Base-by-base conservation (phyloP, 2,329 filamentous ascomycete genomes). In the Colletotrichum nymphaeae region DNA sequence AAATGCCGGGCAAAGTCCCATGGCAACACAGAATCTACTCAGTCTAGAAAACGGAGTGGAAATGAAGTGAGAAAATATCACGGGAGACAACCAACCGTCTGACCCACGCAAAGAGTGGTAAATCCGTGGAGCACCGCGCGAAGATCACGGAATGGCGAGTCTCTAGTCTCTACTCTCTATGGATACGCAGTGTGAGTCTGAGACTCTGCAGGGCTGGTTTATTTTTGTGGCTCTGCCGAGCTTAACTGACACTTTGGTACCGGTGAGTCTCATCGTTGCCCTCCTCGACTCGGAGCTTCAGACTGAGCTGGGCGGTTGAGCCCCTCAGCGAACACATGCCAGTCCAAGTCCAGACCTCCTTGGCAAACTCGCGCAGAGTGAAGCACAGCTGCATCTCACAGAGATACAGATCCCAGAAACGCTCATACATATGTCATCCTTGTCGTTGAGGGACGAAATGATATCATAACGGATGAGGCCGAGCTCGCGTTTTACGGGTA, bases 1-100 rank as follows among this genome's bases (percentile, higher is more conserved):
- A 72, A 53, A 72, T 69, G 65, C 69, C 69, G 69, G 69, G 65
- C 58, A 65, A 69, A 53, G 53, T 42, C 65, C 69, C 69, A 63
- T 42, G 22, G 8, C n/a, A 19, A 32, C 19, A 59, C 26, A 42
- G 16, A 42, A 19, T 35, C 32, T 35, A 59, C 5, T 19, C 22
- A 28, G 53, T 24, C 26, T 24, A 56, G 53, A 32, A 35, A 58
- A 37, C n/a, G 30, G 30, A 28, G 11, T 24, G 28, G 14, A 49
- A 55, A 26, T 42, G 58, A 62, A 35, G 30, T 24, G n/a, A 19
- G 35, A 26, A 28, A 62, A 60, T 37, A 60, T 14, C 30, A 37
- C 35, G 58, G 37, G 37, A 46, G 64, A 9, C 19, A 24, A 32
- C n/a, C 26, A 35, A 56, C 35, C 32, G 24, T 37, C n/a, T 59